Base-by-base conservation (phyloP, 1,139 yeast genomes). In the Pneumocystis carinii region DNA sequence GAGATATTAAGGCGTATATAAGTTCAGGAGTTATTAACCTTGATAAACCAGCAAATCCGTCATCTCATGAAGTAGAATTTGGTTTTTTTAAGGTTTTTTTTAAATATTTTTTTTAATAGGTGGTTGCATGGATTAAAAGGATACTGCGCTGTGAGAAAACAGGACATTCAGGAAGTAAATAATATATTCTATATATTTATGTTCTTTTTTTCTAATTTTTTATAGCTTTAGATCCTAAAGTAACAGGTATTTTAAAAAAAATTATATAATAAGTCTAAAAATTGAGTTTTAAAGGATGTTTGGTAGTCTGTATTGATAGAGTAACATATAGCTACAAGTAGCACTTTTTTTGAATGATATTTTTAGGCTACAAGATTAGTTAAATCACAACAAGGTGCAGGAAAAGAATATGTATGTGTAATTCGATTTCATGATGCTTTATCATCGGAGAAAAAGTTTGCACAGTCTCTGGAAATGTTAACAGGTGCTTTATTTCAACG, bases 401-500 rank as follows among this genome's bases (percentile, higher is more conserved):
- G 98, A 82, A 92, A 92, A 77, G 98, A 92, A 83, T 92, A 92
- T 78, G 98, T 92, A 66, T 92, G 98, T 80, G 90, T 92, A 71
- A 95, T 88, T 66, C 84, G 97, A 79, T 81, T 92, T 71, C 98
- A 92, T 75, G 97, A 90, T 69, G 90, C 90, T 69, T 81, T 92
- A 69, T 84, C 87, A 70, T 96, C 90, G 70, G 92, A 87, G 72
- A 89, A 90, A 76, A 96, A 89, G 68, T 80, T 92, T 77, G 90
- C 85, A 64, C 86, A 95, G 73, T 80, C 89, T 17, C 81, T 92
- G 71, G 98, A 92, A 78, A 89, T 90, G 76, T 82, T 92, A 74
- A 92, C 98, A 66, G 98, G 98, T 79, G 98, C 98, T 68, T 81
- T 92, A 71, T 92, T 92, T 83, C 98, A 92, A 80, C 88, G 98